phyloP scores from a whole-genome alignment of 495 filamentous ascomycete species.

The Xylaria venustula region DNA sequence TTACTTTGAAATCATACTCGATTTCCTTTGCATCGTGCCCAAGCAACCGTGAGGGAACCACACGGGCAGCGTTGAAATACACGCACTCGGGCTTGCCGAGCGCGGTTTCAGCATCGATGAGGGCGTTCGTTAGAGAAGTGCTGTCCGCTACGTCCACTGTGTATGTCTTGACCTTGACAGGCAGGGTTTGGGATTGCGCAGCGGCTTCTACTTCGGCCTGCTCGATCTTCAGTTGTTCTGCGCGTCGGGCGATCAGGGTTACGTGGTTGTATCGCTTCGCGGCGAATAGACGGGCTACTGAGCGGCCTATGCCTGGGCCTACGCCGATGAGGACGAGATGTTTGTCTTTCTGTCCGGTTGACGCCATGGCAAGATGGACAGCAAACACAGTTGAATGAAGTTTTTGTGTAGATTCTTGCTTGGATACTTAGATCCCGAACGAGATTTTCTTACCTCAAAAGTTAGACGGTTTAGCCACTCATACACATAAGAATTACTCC shows the following conservation, averaged over 20 bases:
- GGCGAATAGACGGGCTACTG: slow-evolving; percentile 36
- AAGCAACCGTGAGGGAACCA: slow-evolving; percentile 28
- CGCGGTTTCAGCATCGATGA: slow-evolving; percentile 29
- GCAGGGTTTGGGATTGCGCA: background rate
- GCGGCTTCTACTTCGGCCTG: slow-evolving; percentile 22
- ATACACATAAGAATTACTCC: too few species aligned
- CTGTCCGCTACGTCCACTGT: slow-evolving; percentile 33
- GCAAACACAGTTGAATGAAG: background rate
- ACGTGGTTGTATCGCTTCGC: slow-evolving; percentile 36
- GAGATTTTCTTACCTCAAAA: too few species aligned
- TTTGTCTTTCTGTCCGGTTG: too few species aligned
- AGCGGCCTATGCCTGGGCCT: slow-evolving; percentile 41
- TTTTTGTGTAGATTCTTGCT: too few species aligned
- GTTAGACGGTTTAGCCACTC: too few species aligned
- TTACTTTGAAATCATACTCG: slow-evolving; percentile 40
- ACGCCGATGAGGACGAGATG: slow-evolving; percentile 38
- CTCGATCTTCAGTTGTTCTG: slow-evolving; percentile 32
- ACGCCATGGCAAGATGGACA: too few species aligned
- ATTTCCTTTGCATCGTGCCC: slow-evolving; percentile 32
- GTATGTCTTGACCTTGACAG: slow-evolving; percentile 29
- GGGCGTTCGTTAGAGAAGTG: slow-evolving; percentile 20
- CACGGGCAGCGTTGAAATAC: slow-evolving; percentile 43
- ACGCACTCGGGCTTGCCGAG: slow-evolving; percentile 33
- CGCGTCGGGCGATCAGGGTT: slow-evolving; percentile 37
- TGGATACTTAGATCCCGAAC: too few species aligned